Evolutionary conservation across 1,284 basidiomycete species (phyloP).

Genomic region (Ustilago curta): DNA sequence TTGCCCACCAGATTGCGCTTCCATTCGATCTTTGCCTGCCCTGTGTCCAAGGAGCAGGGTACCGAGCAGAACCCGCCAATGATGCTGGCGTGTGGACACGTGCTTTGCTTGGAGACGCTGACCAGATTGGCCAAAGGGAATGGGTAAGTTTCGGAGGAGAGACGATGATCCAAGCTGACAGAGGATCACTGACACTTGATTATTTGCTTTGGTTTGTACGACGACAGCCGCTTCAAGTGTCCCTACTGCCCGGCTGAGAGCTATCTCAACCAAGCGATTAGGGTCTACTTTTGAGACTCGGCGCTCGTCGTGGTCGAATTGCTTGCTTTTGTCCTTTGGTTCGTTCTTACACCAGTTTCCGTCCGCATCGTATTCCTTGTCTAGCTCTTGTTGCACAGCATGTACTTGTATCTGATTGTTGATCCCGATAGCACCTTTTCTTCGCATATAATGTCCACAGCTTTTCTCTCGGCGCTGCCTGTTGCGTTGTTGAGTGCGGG

Average conservation of each 20-base stretch:
- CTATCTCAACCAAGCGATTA: slow-evolving; percentile 51
- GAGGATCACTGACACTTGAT: slow-evolving; percentile 1
- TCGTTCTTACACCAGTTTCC: not conserved
- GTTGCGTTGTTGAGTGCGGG: not conserved
- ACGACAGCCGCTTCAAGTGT: slow-evolving; percentile 59
- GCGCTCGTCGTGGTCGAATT: not conserved
- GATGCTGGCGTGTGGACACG: slow-evolving; percentile 94
- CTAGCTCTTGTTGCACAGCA: slow-evolving; percentile 11
- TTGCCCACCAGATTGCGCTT: slow-evolving; percentile 81
- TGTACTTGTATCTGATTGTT: slow-evolving; percentile 13
- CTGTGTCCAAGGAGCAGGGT: slow-evolving; percentile 96
- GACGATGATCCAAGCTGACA: not conserved
- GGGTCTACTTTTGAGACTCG: slow-evolving; percentile 59
- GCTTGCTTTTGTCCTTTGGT: not conserved
- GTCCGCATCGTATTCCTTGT: slow-evolving; percentile 1
- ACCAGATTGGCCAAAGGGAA: slow-evolving; percentile 75
- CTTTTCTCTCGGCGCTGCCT: not conserved
- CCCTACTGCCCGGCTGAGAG: slow-evolving; percentile 66
- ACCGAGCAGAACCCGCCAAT: slow-evolving; percentile 94
- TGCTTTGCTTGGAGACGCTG: slow-evolving; percentile 60
- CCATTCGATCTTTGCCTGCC: slow-evolving; percentile 96
- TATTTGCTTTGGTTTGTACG: no score
- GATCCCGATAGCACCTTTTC: slow-evolving; percentile 3
- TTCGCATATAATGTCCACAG: not conserved
- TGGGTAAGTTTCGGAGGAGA: slow-evolving; percentile 73